Evolutionary conservation across 768 basidiomycete genomes (phyloP).

Genomic region (Agaricus sinodeliciosus): DNA sequence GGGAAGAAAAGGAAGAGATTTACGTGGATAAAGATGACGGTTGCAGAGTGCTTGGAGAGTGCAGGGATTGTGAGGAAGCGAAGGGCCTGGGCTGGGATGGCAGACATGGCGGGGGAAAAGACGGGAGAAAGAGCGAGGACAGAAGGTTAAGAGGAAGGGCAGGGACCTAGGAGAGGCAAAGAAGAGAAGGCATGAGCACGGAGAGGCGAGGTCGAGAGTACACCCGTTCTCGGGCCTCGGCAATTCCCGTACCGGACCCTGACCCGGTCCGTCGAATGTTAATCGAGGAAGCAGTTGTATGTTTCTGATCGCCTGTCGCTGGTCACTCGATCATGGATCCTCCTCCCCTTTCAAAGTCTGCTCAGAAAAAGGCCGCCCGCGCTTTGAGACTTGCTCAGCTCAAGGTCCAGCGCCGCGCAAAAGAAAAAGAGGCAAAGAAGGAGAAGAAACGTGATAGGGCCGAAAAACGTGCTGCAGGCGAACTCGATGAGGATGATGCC

Average conservation of each 20-base stretch:
- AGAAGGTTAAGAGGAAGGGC: slow-evolving; percentile 11
- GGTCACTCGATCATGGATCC: slow-evolving; percentile 11
- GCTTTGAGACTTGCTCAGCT: slow-evolving; percentile 54
- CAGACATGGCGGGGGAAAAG: slow-evolving; percentile 23
- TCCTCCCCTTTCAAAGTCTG: slow-evolving; percentile 63
- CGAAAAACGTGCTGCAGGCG: slow-evolving; percentile 59
- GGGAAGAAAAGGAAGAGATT: slow-evolving; percentile 18
- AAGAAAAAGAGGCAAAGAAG: slow-evolving; percentile 72
- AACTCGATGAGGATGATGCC: slow-evolving; percentile 42
- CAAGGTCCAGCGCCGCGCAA: slow-evolving; percentile 70
- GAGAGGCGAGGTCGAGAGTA: slow-evolving; percentile 19
- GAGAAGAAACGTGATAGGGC: slow-evolving; percentile 59
- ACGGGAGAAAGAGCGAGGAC: slow-evolving; percentile 4
- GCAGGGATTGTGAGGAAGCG: slow-evolving; percentile 51
- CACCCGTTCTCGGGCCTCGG: slow-evolving; percentile 29
- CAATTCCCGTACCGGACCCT: slow-evolving; percentile 31
- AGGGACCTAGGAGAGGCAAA: slow-evolving; percentile 11
- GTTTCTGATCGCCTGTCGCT: slow-evolving; percentile 1
- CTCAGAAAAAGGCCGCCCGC: slow-evolving; percentile 70
- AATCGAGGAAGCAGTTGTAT: no score
- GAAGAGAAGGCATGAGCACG: slow-evolving; percentile 19
- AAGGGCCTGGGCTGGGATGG: slow-evolving; percentile 26
- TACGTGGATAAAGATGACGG: slow-evolving; percentile 88
- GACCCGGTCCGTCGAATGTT: neutral
- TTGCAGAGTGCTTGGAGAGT: slow-evolving; percentile 66